Conservation (phyloP, 768 basidiomycete genomes). For the Leccinum disarticulatum region DNA sequence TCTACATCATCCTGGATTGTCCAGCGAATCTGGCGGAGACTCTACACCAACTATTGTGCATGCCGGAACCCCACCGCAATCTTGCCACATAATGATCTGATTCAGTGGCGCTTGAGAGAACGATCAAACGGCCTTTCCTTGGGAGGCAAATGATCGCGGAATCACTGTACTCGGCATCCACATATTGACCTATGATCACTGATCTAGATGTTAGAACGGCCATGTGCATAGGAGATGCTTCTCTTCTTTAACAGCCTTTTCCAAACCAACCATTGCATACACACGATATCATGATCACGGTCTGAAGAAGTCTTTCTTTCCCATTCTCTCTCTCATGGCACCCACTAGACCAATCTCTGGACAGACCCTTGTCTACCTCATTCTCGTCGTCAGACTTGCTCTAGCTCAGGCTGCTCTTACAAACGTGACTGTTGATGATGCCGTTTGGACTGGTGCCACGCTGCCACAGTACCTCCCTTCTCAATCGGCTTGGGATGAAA, state of each 20-base stretch:
- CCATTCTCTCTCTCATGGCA: background rate
- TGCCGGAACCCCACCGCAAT: too few relatives aligned
- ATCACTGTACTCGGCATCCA: background rate
- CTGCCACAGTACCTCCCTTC: too few relatives aligned
- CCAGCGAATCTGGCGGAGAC: too few relatives aligned
- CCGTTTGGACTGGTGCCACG: too few relatives aligned
- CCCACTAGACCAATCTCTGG: background rate
- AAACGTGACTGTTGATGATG: too few relatives aligned
- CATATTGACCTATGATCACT: background rate
- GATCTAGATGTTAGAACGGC: background rate
- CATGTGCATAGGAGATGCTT: background rate
- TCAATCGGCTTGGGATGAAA: too few relatives aligned
- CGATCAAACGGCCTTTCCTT: background rate
- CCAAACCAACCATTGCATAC: background rate
- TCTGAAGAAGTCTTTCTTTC: background rate
- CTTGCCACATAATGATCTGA: too few relatives aligned
- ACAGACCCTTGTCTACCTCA: background rate
- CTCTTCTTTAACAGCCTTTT: background rate
- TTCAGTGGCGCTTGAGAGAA: background rate
- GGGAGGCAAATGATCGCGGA: too few relatives aligned
- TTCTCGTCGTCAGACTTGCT: background rate
- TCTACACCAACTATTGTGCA: too few relatives aligned
- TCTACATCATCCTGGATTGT: too few relatives aligned
- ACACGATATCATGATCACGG: background rate
- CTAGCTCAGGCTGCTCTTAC: background rate